Conservation (phyloP, 192 early-diverging fungal genomes). For the Allomyces macrogynus region DNA sequence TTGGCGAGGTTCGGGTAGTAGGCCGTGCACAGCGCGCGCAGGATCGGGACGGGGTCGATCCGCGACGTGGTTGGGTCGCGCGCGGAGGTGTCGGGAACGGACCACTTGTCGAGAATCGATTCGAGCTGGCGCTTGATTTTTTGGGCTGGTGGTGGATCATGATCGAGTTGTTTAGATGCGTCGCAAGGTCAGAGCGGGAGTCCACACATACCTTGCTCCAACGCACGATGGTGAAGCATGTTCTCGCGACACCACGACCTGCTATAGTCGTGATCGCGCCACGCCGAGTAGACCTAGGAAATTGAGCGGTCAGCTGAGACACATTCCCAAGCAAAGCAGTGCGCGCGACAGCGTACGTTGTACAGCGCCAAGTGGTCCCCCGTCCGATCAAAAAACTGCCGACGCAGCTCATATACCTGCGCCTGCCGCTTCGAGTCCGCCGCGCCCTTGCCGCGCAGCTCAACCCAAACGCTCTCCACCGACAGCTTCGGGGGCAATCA, state of each 20-base stretch:
- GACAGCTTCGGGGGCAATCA: slow-evolving; percentile 27
- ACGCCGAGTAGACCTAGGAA: slow-evolving; percentile 14
- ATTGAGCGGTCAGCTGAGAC: slow-evolving; percentile 36
- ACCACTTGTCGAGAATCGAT: slow-evolving; percentile 13
- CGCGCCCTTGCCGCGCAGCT: slow-evolving; percentile 12
- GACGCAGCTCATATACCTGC: slow-evolving; percentile 10
- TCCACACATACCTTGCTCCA: slow-evolving; percentile 4
- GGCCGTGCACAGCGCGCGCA: slow-evolving; percentile 25
- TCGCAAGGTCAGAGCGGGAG: no score
- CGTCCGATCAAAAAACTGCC: slow-evolving; percentile 2
- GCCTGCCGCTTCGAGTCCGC: slow-evolving; percentile 12
- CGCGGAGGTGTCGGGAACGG: slow-evolving; percentile 9
- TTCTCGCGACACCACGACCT: slow-evolving; percentile 15
- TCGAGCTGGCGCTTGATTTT: slow-evolving; percentile 22
- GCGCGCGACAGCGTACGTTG: slow-evolving; percentile 20
- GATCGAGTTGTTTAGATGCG: no score
- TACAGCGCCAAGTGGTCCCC: slow-evolving; percentile 33
- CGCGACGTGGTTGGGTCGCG: slow-evolving; percentile 1
- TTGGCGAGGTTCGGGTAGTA: slow-evolving; percentile 30
- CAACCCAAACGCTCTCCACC: slow-evolving; percentile 20
- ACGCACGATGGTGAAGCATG: slow-evolving; percentile 23
- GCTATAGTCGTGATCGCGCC: slow-evolving; percentile 5
- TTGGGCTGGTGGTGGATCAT: slow-evolving; percentile 9
- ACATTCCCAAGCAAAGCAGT: slow-evolving; percentile 22
- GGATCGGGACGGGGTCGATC: slow-evolving; percentile 16